Conservation (phyloP, 1,139 yeast genomes). For the Spencermartinsiella ligniputridi region DNA sequence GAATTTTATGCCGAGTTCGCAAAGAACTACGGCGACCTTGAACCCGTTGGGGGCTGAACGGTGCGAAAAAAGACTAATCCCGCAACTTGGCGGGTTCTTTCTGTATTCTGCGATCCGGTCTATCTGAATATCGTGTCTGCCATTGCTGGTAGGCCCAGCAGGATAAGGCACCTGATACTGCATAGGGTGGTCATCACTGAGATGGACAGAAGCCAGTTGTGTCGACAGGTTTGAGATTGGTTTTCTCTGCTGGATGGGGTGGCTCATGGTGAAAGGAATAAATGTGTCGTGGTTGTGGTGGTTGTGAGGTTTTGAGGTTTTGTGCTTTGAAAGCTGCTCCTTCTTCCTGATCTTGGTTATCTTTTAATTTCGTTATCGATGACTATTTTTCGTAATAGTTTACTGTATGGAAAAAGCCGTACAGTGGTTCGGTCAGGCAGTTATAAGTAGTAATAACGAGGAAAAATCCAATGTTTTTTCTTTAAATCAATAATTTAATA, state of each 20-base stretch:
- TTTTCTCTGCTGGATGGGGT: background rate
- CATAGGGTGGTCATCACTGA: conserved; percentile 11
- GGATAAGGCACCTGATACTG: conserved; percentile 3
- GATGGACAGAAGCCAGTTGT: conserved; percentile 29
- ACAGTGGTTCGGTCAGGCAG: no score
- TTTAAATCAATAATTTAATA: no score
- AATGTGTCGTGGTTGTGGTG: background rate
- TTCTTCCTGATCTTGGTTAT: no score
- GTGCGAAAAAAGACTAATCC: conserved; percentile 83
- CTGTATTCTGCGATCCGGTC: conserved; percentile 68
- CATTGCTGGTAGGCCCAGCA: conserved; percentile 7
- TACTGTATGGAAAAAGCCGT: no score
- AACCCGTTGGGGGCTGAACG: conserved; percentile 95
- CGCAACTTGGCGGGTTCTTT: conserved; percentile 74
- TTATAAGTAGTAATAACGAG: no score
- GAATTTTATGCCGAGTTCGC: conserved; percentile 76
- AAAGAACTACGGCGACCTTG: conserved; percentile 86
- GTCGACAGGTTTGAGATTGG: conserved; percentile 30
- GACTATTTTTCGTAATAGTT: no score
- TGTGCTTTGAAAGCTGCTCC: no score
- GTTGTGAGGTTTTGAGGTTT: no score
- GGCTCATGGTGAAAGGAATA: background rate
- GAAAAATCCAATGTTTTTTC: no score
- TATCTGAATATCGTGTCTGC: conserved; percentile 14
- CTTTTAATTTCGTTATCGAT: no score